These are phyloP conservation scores for Trypethelium eluteriae DNA, from an alignment of 495 filamentous ascomycete species.

Conservation along the genomic window DNA sequence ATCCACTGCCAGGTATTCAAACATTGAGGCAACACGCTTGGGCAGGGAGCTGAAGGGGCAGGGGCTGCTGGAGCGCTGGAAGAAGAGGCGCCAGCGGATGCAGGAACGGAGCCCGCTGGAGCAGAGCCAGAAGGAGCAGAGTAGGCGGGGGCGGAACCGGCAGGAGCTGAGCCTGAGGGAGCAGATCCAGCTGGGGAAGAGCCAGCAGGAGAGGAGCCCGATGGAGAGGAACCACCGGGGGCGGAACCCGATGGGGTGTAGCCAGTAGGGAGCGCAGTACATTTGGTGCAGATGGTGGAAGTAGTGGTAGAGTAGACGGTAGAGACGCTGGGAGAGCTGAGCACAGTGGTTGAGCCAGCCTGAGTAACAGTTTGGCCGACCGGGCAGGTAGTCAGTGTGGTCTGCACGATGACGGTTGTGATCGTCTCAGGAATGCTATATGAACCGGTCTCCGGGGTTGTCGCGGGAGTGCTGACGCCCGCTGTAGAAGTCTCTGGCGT, in stretches of 20 bases:
- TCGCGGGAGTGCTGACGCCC: constrained; percentile 15
- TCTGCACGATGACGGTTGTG: constrained; percentile 16
- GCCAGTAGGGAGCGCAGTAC: constrained; percentile 26
- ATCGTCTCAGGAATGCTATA: constrained; percentile 19
- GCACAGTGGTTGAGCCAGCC: constrained; percentile 13
- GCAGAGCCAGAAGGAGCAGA: constrained; percentile 17
- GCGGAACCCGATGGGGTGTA: constrained; percentile 20
- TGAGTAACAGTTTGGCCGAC: constrained; percentile 27
- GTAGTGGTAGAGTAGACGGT: constrained; percentile 38
- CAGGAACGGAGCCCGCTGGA: constrained; percentile 22
- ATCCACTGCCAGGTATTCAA: constrained; percentile 85
- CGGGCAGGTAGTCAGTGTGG: constrained; percentile 31
- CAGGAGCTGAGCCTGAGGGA: constrained; percentile 15
- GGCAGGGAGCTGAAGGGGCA: constrained; percentile 46
- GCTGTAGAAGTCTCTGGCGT: not conserved
- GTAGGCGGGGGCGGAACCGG: constrained; percentile 17
- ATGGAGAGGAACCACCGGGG: constrained; percentile 15
- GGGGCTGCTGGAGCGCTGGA: constrained; percentile 25
- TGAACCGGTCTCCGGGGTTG: constrained; percentile 13
- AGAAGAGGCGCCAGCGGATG: constrained; percentile 27
- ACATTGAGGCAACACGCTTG: constrained; percentile 72
- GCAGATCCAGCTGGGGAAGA: constrained; percentile 19
- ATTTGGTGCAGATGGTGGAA: constrained; percentile 37
- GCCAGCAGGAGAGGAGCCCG: constrained; percentile 17
- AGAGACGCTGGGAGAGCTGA: constrained; percentile 31